Evolutionary conservation across 208 protist species (phyloP), one percentile per base, ranked within the genome.

Genomic region (Hexamita inflata): DNA sequence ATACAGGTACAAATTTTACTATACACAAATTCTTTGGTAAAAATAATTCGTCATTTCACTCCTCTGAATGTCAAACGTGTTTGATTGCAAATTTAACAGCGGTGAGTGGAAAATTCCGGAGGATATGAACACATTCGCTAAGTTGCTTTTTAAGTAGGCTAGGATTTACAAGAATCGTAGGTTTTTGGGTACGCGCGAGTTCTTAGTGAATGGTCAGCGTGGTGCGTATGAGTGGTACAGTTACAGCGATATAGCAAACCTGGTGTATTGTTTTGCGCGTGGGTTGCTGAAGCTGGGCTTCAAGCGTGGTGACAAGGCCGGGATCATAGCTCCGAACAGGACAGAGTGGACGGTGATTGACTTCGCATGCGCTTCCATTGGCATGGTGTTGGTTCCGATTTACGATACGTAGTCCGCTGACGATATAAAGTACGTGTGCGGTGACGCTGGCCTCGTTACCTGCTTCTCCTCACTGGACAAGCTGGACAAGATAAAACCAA

Each of bases 291-390:
- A 15, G 7, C 4, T 75, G 15, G 70, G 35, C 24, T 4, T 75
- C 9, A 58, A 75, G 26, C 32, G 75, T 29, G 59, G 61, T 75
- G 59, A 75, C 24, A 64, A 64, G 35, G 62, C 75, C 62, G 75
- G 28, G 15, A 77, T 77, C 30, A 13, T 77, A n/a, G 35, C 49
- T 28, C 26, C 9, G 4, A 77, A 77, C 58, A 4, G 75, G 11
- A 30, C 34, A 7, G 75, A 77, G 74, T 80, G 77, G 77, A 35
- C 26, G 24, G 45, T 77, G 0, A 28, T 15, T 28, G 77, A 80
- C 28, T 32, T 80, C 7, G 77, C 77, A 13, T 80, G 77, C 30
- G 19, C 40, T 30, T 29, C 1, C 7, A 2, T 58, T 57, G 77
- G 77, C 30, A 7, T 35, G 41, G 32, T 80, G 28, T 60, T 49